These are phyloP conservation scores for Suhomyces coccinellae DNA, from an alignment of 1,139 yeast species.

Conservation along the genomic window DNA sequence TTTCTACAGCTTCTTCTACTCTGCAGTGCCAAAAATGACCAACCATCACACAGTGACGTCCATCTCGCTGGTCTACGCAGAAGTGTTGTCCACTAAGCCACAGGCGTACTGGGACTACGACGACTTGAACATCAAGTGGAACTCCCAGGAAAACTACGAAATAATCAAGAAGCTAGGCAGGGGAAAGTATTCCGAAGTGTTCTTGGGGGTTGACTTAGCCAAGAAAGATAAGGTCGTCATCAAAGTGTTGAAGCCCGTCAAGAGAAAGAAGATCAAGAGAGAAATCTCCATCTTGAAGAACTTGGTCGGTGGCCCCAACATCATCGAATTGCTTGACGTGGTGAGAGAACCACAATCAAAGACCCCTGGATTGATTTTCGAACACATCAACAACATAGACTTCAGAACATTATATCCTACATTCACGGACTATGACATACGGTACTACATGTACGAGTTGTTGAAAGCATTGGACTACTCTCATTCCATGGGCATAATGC, in stretches of 20 bases:
- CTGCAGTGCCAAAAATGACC: conserved; percentile 10
- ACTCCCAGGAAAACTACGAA: conserved; percentile 49
- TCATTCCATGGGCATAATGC: conserved; percentile 98
- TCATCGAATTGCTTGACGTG: conserved; percentile 77
- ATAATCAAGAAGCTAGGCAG: conserved; percentile 47
- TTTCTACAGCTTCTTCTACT: conserved; percentile 7
- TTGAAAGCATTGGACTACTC: conserved; percentile 89
- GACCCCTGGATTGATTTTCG: conserved; percentile 93
- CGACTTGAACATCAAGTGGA: conserved; percentile 46
- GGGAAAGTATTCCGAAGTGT: conserved; percentile 52
- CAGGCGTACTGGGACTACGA: conserved; percentile 53
- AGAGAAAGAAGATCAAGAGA: conserved; percentile 91
- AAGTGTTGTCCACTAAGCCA: conserved; percentile 45
- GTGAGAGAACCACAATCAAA: conserved; percentile 89
- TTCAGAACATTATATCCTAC: conserved; percentile 91
- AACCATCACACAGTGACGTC: conserved; percentile 27
- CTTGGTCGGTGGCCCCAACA: conserved; percentile 82
- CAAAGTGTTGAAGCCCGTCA: conserved; percentile 95
- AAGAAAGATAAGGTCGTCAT: conserved; percentile 65
- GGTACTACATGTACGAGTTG: conserved; percentile 86
- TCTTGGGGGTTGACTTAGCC: conserved; percentile 61
- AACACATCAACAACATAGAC: conserved; percentile 86
- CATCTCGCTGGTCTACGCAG: conserved; percentile 44
- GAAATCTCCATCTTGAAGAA: conserved; percentile 93
- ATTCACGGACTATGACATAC: conserved; percentile 77